Evolutionary conservation across 257 asterid genomes (phyloP).

Genomic region (Rauvolfia tetraphylla): DNA sequence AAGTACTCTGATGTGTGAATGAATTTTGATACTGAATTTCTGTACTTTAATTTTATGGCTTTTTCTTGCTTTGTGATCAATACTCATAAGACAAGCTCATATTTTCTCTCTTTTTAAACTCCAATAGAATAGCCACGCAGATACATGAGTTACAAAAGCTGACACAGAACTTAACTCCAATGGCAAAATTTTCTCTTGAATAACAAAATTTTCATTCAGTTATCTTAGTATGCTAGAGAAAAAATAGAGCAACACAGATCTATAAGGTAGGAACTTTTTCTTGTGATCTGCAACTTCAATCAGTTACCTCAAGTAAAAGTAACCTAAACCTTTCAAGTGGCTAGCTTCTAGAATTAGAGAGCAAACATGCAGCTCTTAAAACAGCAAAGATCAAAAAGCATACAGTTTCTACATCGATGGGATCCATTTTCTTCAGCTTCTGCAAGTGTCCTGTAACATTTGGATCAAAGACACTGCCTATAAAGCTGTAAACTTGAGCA

Average conservation of each 20-base stretch:
- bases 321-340: not conserved
- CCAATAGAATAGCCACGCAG: not conserved
- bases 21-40: not conserved
- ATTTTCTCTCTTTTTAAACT: not conserved
- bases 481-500: constrained; percentile 82
- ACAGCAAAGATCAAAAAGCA: constrained; percentile 31
- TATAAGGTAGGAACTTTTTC: not conserved
- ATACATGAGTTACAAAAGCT: not conserved
- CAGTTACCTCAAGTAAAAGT: not conserved
- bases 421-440: constrained; percentile 82
- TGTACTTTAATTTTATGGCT: not conserved
- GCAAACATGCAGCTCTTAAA: constrained; percentile 1
- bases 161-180: not conserved
- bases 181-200: not conserved
- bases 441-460: constrained; percentile 66
- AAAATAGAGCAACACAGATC: not conserved
- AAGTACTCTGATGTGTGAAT: not conserved
- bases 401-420: constrained; percentile 94
- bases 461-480: constrained; percentile 94
- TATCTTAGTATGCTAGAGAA: not conserved
- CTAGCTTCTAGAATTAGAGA: not conserved
- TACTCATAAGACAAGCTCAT: not conserved
- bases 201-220: not conserved
- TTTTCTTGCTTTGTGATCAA: not conserved
- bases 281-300: not conserved